These are phyloP conservation scores for Dryas integrifolia DNA, from an alignment of 331 rosid species.

Conservation along the genomic window DNA sequence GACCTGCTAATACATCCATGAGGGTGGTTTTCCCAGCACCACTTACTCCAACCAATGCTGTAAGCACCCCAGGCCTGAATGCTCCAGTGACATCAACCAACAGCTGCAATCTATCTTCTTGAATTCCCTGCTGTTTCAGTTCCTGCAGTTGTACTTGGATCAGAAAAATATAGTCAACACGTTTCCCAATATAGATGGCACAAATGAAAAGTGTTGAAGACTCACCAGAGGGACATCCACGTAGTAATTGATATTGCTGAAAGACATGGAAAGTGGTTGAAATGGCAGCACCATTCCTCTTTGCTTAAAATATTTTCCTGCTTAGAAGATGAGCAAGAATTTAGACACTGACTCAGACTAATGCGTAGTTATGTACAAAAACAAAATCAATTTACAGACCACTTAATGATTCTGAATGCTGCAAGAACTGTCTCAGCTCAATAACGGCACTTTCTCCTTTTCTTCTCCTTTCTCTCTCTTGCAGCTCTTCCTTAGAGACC, in stretches of 20 bases:
- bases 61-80: constrained; percentile 94
- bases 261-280: constrained; percentile 86
- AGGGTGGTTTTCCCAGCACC: constrained; percentile 98
- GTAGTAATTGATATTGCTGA: constrained; percentile 83
- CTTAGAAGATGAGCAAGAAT: constrained; percentile 25
- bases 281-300: constrained; percentile 99
- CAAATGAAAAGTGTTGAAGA: constrained; percentile 17
- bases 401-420: constrained; percentile 72
- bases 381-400: constrained; percentile 49
- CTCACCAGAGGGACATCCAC: constrained; percentile 90
- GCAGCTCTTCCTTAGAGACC: constrained; percentile 81
- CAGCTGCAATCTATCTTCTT: constrained; percentile 79
- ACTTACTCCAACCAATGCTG: constrained; percentile 98
- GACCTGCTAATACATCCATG: constrained; percentile 97
- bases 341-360: neutral
- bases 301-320: constrained; percentile 80
- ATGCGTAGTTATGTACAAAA: neutral
- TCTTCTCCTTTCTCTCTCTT: constrained; percentile 80
- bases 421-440: constrained; percentile 88
- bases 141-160: constrained; percentile 66
- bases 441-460: constrained; percentile 66
- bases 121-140: constrained; percentile 87
- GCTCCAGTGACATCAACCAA: constrained; percentile 83
- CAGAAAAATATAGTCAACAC: constrained; percentile 33
- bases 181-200: constrained; percentile 19